Conservation (phyloP, 2,329 filamentous ascomycete species). For the Pyrenophora graminea region DNA sequence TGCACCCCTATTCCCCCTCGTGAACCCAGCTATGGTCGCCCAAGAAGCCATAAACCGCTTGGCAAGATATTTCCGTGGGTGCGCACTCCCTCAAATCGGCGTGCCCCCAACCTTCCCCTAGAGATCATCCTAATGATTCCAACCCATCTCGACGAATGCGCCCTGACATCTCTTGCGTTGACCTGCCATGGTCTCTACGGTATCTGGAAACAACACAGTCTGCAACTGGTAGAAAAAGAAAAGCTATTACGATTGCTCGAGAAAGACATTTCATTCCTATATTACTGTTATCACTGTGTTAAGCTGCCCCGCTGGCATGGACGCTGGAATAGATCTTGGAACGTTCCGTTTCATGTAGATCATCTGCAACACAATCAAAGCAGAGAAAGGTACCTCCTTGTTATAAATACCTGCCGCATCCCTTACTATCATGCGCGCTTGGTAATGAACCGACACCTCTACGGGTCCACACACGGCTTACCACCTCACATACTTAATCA, state of each 20-base stretch:
- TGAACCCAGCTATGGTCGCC: too few relatives aligned
- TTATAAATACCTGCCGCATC: slow-evolving; percentile 2
- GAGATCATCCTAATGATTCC: slow-evolving; percentile 24
- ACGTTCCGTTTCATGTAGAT: slow-evolving; percentile 1
- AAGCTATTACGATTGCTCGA: slow-evolving; percentile 23
- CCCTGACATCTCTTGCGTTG: slow-evolving; percentile 19
- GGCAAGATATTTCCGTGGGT: slow-evolving; percentile 3
- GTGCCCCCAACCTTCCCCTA: slow-evolving; percentile 16
- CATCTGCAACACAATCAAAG: slow-evolving; percentile 12
- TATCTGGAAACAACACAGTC: slow-evolving; percentile 2
- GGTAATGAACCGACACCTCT: slow-evolving; percentile 27
- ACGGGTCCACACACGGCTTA: slow-evolving; percentile 21
- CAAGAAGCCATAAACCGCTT: neutral
- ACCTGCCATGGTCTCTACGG: slow-evolving; percentile 19
- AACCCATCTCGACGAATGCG: slow-evolving; percentile 14
- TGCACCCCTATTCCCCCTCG: too few relatives aligned
- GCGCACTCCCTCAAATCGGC: slow-evolving; percentile 3
- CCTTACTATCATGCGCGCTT: slow-evolving; percentile 23
- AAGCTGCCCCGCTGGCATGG: slow-evolving; percentile 27
- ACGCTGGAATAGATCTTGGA: slow-evolving; percentile 13
- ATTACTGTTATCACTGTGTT: slow-evolving; percentile 25
- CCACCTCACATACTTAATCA: slow-evolving; percentile 14
- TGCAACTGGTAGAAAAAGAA: slow-evolving; percentile 14
- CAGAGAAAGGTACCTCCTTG: neutral
- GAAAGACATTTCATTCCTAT: slow-evolving; percentile 13